Evolutionary conservation across 805 yeast species (phyloP).

Genomic region (Spathaspora hagerdaliae): DNA sequence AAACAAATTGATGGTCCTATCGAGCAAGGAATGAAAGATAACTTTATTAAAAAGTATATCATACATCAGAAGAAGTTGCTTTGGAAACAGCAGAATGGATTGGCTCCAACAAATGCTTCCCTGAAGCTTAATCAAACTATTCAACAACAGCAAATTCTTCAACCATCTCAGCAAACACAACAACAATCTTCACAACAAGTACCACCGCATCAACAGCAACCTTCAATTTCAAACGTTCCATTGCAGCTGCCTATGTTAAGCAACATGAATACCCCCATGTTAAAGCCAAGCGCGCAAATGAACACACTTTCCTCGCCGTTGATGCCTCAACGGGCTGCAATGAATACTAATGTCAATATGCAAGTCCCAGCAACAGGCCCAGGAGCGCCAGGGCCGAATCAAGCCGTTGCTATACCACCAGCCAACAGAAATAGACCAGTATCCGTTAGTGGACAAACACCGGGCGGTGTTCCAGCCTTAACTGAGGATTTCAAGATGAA

Average conservation of each 20-base stretch:
- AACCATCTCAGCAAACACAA: slow-evolving; percentile 11
- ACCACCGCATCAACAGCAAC: slow-evolving; percentile 15
- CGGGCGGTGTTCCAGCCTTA: slow-evolving; percentile 22
- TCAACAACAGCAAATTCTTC: slow-evolving; percentile 5
- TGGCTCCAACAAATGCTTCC: slow-evolving; percentile 9
- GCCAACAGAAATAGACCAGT: slow-evolving; percentile 8
- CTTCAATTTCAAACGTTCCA: slow-evolving; percentile 19
- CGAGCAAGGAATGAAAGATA: slow-evolving; percentile 35
- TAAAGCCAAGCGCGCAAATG: slow-evolving; percentile 7
- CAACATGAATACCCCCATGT: slow-evolving; percentile 6
- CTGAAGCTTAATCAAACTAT: slow-evolving; percentile 4
- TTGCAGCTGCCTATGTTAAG: slow-evolving; percentile 5
- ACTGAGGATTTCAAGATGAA: slow-evolving; percentile 61
- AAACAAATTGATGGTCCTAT: slow-evolving; percentile 30
- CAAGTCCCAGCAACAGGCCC: not conserved
- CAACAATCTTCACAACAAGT: slow-evolving; percentile 7
- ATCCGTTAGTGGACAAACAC: slow-evolving; percentile 1
- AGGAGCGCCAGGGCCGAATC: not conserved
- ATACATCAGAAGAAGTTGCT: slow-evolving; percentile 31
- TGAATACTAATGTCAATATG: not conserved
- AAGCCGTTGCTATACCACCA: slow-evolving; percentile 8
- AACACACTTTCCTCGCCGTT: slow-evolving; percentile 5
- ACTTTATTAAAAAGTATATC: slow-evolving; percentile 35
- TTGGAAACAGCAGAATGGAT: slow-evolving; percentile 23
- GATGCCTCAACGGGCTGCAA: slow-evolving; percentile 3